These are phyloP conservation scores for Sphenostylis stenocarpa DNA, from an alignment of 306 rosid genomes.

Conservation along the genomic window DNA sequence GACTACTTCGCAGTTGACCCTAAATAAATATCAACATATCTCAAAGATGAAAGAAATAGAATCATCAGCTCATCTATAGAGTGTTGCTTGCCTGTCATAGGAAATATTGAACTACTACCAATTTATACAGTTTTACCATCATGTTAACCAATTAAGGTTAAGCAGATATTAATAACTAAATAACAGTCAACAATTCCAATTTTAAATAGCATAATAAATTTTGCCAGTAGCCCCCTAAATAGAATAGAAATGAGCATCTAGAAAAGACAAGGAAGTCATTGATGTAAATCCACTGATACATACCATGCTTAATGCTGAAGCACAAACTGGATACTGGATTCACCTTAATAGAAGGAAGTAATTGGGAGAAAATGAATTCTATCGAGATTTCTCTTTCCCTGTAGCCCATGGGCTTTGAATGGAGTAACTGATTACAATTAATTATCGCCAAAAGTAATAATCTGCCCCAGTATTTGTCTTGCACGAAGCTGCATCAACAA, in stretches of 20 bases:
- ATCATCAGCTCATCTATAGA: background rate
- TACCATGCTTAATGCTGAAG: conserved; percentile 52
- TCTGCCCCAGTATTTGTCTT: conserved; percentile 60
- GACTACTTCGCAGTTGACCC: background rate
- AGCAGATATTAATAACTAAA: conserved; percentile 8
- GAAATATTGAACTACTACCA: conserved; percentile 24
- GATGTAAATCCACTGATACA: conserved; percentile 29
- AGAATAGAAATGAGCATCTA: conserved; percentile 21
- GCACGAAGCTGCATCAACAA: conserved; percentile 68
- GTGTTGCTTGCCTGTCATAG: background rate
- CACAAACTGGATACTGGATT: conserved; percentile 27
- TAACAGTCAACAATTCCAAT: background rate
- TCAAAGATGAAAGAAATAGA: background rate
- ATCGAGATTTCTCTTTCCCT: conserved; percentile 25
- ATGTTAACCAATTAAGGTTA: conserved; percentile 1
- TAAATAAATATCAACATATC: background rate
- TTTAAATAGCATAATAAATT: conserved; percentile 5
- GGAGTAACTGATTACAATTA: conserved; percentile 30
- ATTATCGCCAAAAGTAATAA: conserved; percentile 53
- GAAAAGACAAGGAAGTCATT: conserved; percentile 26
- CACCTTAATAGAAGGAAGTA: conserved; percentile 20
- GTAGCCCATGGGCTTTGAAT: conserved; percentile 13
- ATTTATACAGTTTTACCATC: conserved; percentile 16
- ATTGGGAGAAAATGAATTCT: conserved; percentile 31
- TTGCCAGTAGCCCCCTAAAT: background rate